Evolutionary conservation across 129 eudicot genomes (phyloP), one percentile per base, ranked within the genome.

Genomic region (Escallonia rubra): DNA sequence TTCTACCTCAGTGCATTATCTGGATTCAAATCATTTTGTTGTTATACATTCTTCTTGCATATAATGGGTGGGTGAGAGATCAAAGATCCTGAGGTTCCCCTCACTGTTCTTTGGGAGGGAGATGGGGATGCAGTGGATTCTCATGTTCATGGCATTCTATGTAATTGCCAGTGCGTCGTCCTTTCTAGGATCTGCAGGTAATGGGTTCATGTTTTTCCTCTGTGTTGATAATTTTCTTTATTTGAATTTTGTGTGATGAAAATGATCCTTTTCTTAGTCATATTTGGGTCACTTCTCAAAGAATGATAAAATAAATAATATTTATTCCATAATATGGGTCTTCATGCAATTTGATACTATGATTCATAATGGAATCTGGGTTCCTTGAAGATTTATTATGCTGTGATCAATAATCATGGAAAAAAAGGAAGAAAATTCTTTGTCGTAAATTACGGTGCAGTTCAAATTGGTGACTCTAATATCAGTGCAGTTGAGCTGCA

Each of bases 121-220:
- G 42, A 83, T 91, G 96, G 90, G 72, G 84, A 50, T 83, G 63
- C 78, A 61, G 59, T 61, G 83, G 83, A 48, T 70, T 61, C 59
- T 79, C 51, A 4, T 59, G 70, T 66, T 78, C 72, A 64, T 82
- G 67, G 73, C 71, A 61, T 82, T 76, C 74, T 78, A 71, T 50
- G 59, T 81, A 69, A 59, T 72, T 73, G 62, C 85, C n/a, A 67
- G 75, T 74, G 72, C 50, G 56, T 75, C 75, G 57, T 77, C 75
- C 50, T 64, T 76, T 68, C 76, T 74, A 52, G 72, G 85, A 83
- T 83, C 87, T 83, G 79, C 88, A 74, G 97, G 97, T 91, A 82
- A 80, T 66, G 61, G 65, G 59, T 58, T 66, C 66, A 41, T 75
- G 12, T 64, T 43, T 61, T 59, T 49, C 15, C 41, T 9, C 8